phyloP scores from a whole-genome alignment of 306 rosid species.

The Hylodesmum podocarpum region DNA sequence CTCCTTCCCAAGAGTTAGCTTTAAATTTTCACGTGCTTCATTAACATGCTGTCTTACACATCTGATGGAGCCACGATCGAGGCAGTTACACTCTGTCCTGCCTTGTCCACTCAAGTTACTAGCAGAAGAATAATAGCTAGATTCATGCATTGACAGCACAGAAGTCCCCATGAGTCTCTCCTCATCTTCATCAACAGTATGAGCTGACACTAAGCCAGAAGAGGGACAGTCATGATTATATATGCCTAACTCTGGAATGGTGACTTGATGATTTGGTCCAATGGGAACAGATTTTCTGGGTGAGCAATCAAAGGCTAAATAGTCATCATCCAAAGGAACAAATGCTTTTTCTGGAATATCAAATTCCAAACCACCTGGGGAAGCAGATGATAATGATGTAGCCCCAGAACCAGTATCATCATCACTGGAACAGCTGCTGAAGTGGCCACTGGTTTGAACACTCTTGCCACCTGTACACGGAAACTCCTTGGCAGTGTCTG shows the following conservation, averaged over 20 bases:
- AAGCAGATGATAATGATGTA: slow-evolving; percentile 29
- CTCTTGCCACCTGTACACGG: slow-evolving; percentile 20
- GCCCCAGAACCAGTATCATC: slow-evolving; percentile 42
- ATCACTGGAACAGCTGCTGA: slow-evolving; percentile 36
- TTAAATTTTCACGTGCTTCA: slow-evolving; percentile 45
- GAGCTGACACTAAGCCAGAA: not conserved
- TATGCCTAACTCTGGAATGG: slow-evolving; percentile 29
- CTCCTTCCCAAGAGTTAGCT: slow-evolving; percentile 43
- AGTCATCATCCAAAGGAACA: slow-evolving; percentile 36
- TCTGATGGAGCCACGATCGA: slow-evolving; percentile 44
- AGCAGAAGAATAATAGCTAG: not conserved
- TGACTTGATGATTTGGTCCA: slow-evolving; percentile 57
- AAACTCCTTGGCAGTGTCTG: slow-evolving; percentile 24
- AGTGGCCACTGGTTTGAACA: slow-evolving; percentile 25
- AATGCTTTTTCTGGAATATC: slow-evolving; percentile 35
- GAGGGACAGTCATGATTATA: not conserved
- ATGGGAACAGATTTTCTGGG: slow-evolving; percentile 49
- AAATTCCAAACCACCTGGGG: slow-evolving; percentile 37
- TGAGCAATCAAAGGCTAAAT: slow-evolving; percentile 29
- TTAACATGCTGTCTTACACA: slow-evolving; percentile 50
- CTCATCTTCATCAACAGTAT: slow-evolving; percentile 24
- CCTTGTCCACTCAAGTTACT: slow-evolving; percentile 31
- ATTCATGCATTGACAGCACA: slow-evolving; percentile 42
- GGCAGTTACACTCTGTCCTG: slow-evolving; percentile 42
- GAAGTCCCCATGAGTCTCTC: slow-evolving; percentile 47